Base-by-base conservation (phyloP, 1,284 basidiomycete genomes). In the Ustilago trichophora region DNA sequence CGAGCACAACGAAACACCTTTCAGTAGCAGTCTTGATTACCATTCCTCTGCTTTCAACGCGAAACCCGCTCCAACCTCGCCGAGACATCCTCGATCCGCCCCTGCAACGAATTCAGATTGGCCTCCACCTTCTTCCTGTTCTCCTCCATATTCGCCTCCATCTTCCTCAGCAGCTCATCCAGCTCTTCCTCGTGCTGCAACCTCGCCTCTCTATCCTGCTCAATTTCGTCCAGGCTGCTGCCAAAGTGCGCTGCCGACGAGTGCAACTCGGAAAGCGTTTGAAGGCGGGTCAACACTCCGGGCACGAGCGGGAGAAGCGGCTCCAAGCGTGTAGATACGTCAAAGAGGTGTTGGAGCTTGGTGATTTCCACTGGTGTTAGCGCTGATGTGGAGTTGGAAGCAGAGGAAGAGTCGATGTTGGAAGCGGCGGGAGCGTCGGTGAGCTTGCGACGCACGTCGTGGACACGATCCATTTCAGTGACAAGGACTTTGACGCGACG, bases 401-500 rank as follows among this genome's bases (percentile, higher is more conserved):
- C 35, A 29, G 36, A 32, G 6, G 41, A n/a, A n/a, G n/a, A n/a
- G n/a, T n/a, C 33, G 47, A 33, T 10, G 25, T 36, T 13, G 33
- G 16, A n/a, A 6, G 31, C 10, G 8, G 49, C 15, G 21, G 38
- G 37, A 64, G 79, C 54, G 82, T 5, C n/a, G n/a, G n/a, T 75
- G 70, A 84, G 78, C 55, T 83, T 83, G 6, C 82, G 74, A 9
- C 84, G 80, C 1, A 83, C 79, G 40, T 86, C 86, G 48, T 90
- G 88, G 1, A 89, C 87, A 16, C 93, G 88, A 59, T 98, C 95
- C 51, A 98, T 87, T 81, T 98, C 95, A 0, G 92, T 90, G 8
- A 95, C 86, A 15, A 98, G 87, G 8, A 97, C 85, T 77, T 98
- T 98, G 69, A 98, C 88, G 8, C 95, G 89, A 15, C 94, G 88